phyloP scores from a whole-genome alignment of 768 basidiomycete genomes.

The Fomitopsis serialis region DNA sequence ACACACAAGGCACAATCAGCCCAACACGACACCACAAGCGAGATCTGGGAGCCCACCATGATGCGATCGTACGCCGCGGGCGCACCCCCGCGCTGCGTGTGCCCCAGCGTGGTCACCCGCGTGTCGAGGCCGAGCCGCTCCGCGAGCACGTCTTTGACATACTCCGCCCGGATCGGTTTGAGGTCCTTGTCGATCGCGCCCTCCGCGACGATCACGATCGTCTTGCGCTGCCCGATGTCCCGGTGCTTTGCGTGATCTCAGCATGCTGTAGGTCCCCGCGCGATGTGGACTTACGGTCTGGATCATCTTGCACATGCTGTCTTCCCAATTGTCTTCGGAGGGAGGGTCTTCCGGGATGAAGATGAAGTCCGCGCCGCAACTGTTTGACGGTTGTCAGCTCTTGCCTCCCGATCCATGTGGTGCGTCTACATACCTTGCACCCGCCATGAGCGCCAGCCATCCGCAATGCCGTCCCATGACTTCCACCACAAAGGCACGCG shows the following conservation, averaged over 20 bases:
- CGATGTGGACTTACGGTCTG: slow-evolving; percentile 49
- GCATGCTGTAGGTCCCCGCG: not conserved
- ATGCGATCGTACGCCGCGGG: slow-evolving; percentile 94
- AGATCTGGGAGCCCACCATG: slow-evolving; percentile 45
- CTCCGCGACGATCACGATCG: slow-evolving; percentile 97
- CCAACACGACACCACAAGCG: not conserved
- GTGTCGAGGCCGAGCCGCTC: slow-evolving; percentile 90
- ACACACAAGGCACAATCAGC: slow-evolving; percentile 3
- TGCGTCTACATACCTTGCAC: slow-evolving; percentile 59
- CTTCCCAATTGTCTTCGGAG: slow-evolving; percentile 74
- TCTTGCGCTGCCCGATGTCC: slow-evolving; percentile 89
- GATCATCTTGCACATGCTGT: slow-evolving; percentile 84
- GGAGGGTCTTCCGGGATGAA: slow-evolving; percentile 97
- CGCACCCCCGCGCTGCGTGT: slow-evolving; percentile 92
- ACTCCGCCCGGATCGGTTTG: slow-evolving; percentile 87
- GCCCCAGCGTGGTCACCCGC: slow-evolving; percentile 93
- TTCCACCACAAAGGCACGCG: slow-evolving; percentile 95
- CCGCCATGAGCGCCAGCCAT: slow-evolving; percentile 95
- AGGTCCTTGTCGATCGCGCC: slow-evolving; percentile 86
- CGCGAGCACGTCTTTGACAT: slow-evolving; percentile 85
- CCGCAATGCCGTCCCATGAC: slow-evolving; percentile 99
- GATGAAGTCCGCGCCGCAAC: slow-evolving; percentile 91
- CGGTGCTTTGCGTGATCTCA: slow-evolving; percentile 59
- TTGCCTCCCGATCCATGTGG: not conserved
- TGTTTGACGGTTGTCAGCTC: slow-evolving; percentile 23